These are phyloP conservation scores for Aspergillus thermomutatus DNA, from an alignment of 2,329 filamentous ascomycete genomes.

Conservation along the genomic window DNA sequence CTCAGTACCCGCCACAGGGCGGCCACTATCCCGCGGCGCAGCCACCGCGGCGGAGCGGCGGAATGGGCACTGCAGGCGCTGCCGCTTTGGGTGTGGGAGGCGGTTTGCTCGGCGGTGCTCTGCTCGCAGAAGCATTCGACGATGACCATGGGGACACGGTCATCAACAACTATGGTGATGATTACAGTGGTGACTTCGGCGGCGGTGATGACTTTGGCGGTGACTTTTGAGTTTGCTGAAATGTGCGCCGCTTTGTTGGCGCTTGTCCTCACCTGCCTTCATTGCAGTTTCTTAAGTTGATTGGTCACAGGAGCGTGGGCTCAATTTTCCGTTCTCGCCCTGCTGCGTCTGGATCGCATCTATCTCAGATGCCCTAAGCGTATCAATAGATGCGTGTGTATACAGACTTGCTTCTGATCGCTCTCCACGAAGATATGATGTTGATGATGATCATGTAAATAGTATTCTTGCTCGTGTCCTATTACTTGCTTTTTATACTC, in stretches of 20 bases:
- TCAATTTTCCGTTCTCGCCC: not conserved
- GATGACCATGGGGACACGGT: conserved; percentile 44
- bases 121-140: conserved; percentile 67
- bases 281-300: not conserved
- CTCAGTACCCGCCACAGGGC: conserved; percentile 32
- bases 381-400: not conserved
- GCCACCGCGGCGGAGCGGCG: conserved; percentile 46
- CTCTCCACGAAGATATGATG: not conserved
- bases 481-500: not conserved
- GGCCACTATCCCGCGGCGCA: conserved; percentile 38
- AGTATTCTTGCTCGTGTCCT: not conserved
- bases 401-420: not conserved
- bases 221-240: conserved; percentile 3
- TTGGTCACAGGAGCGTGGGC: not conserved
- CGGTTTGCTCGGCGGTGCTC: conserved; percentile 72
- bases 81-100: conserved; percentile 76
- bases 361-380: not conserved
- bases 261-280: not conserved
- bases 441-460: not conserved
- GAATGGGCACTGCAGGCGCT: conserved; percentile 68
- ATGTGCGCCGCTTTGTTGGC: not conserved
- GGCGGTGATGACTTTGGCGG: conserved; percentile 25
- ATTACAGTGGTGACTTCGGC: conserved; percentile 25
- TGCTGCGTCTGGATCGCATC: not conserved
- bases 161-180: conserved; percentile 33